Conservation (phyloP, 2,329 filamentous ascomycete genomes). For the Colletotrichum horii region DNA sequence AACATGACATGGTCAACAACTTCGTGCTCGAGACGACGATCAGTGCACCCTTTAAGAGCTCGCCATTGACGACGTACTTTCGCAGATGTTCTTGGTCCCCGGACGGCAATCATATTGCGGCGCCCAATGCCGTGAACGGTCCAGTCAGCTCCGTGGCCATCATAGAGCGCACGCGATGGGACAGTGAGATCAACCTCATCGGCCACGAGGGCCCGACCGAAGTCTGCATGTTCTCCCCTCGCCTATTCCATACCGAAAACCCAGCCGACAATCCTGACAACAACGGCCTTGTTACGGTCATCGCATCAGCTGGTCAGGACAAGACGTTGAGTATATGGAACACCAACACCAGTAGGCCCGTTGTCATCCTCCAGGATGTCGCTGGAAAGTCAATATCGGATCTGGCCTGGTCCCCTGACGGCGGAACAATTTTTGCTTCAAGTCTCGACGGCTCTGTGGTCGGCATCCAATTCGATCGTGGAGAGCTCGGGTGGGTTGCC, state of each 20-base stretch:
- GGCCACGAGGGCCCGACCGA: conserved; percentile 97
- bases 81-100: conserved; percentile 96
- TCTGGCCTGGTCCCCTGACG: conserved; percentile 91
- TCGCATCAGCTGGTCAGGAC: conserved; percentile 95
- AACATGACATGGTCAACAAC: conserved; percentile 96
- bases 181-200: conserved; percentile 95
- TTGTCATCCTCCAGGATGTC: conserved; percentile 89
- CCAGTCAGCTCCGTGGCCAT: conserved; percentile 97
- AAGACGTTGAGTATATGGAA: conserved; percentile 98
- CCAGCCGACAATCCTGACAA: conserved; percentile 59
- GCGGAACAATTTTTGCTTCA: conserved; percentile 82
- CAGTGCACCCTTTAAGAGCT: conserved; percentile 83
- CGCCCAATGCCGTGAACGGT: conserved; percentile 95
- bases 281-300: conserved; percentile 78
- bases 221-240: conserved; percentile 95
- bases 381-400: conserved; percentile 93
- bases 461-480: conserved; percentile 79
- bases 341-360: conserved; percentile 89
- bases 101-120: conserved; percentile 95
- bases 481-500: conserved; percentile 89
- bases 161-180: conserved; percentile 90
- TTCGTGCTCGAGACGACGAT: conserved; percentile 96
- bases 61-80: conserved; percentile 96
- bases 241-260: conserved; percentile 80
- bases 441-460: conserved; percentile 91